Evolutionary conservation across 768 basidiomycete genomes (phyloP).

Genomic region (Auricularia heimuer): DNA sequence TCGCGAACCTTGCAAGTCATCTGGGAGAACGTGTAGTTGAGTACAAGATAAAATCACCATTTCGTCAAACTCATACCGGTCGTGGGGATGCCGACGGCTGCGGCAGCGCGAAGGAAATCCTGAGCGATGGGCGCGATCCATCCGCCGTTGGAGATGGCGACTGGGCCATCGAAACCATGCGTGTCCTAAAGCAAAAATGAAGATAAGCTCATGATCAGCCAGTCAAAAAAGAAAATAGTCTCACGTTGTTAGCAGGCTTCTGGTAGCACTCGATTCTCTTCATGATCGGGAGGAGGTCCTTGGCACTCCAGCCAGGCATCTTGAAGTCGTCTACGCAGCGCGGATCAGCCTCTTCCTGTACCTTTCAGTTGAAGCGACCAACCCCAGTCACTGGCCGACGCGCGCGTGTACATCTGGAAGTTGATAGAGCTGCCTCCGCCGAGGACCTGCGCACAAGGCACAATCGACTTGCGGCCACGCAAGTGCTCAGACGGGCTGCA

Average conservation of each 20-base stretch:
- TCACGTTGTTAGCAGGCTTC: constrained; percentile 51
- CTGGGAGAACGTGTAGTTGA: background rate
- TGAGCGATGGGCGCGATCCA: constrained; percentile 53
- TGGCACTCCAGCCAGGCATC: constrained; percentile 54
- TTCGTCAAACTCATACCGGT: background rate
- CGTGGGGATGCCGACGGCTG: constrained; percentile 9
- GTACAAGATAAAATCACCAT: background rate
- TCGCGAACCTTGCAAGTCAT: background rate
- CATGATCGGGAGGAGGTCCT: constrained; percentile 64
- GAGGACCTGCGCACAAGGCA: constrained; percentile 53
- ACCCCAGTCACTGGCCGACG: constrained; percentile 66
- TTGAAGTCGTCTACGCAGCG: constrained; percentile 54
- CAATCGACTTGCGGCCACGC: constrained; percentile 55
- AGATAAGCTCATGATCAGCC: too few relatives aligned
- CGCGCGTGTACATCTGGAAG: constrained; percentile 71
- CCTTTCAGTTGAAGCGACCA: constrained; percentile 8
- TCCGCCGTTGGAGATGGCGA: constrained; percentile 63
- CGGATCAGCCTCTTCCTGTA: too few relatives aligned
- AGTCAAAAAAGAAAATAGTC: too few relatives aligned
- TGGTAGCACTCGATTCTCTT: constrained; percentile 71
- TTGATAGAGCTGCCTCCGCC: constrained; percentile 53
- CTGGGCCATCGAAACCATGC: constrained; percentile 66
- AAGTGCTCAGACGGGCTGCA: constrained; percentile 34
- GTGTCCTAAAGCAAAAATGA: constrained; percentile 24
- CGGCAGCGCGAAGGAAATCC: constrained; percentile 39